phyloP scores from a whole-genome alignment of 1,139 yeast genomes.

The Kurtzmaniella quercitrusa region DNA sequence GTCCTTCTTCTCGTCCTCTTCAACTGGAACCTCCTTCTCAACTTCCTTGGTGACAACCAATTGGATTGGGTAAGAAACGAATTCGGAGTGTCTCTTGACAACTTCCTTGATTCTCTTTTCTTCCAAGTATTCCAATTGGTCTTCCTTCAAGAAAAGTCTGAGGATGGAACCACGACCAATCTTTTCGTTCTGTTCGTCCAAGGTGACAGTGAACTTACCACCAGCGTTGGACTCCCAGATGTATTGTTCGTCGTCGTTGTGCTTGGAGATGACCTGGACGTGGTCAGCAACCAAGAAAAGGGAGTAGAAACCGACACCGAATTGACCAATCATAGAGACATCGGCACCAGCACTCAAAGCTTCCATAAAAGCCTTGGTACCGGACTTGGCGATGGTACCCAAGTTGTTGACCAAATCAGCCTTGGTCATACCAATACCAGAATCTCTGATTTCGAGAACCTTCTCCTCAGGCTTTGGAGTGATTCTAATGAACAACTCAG shows the following conservation, averaged over 20 bases:
- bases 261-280: conserved; percentile 97
- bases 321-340: conserved; percentile 99
- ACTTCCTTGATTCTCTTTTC: conserved; percentile 99
- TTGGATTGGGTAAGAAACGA: conserved; percentile 98
- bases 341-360: conserved; percentile 99
- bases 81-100: conserved; percentile 99
- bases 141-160: conserved; percentile 97
- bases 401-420: conserved; percentile 98
- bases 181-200: conserved; percentile 81
- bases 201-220: conserved; percentile 95
- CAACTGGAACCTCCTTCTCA: conserved; percentile 87
- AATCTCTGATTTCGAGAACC: conserved; percentile 94
- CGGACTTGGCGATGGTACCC: conserved; percentile 99
- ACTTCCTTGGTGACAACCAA: conserved; percentile 98
- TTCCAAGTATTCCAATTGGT: conserved; percentile 97
- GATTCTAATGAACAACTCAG: conserved; percentile 94
- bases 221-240: conserved; percentile 99
- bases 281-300: conserved; percentile 98
- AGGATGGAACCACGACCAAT: conserved; percentile 94
- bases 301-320: conserved; percentile 99
- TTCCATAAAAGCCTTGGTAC: conserved; percentile 99
- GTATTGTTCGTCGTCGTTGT: conserved; percentile 99
- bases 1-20: conserved; percentile 53
- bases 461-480: conserved; percentile 95
- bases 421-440: conserved; percentile 99